These are phyloP conservation scores for Paecilomyces sp. DNA, from an alignment of 2,329 filamentous ascomycete species.

Conservation along the genomic window DNA sequence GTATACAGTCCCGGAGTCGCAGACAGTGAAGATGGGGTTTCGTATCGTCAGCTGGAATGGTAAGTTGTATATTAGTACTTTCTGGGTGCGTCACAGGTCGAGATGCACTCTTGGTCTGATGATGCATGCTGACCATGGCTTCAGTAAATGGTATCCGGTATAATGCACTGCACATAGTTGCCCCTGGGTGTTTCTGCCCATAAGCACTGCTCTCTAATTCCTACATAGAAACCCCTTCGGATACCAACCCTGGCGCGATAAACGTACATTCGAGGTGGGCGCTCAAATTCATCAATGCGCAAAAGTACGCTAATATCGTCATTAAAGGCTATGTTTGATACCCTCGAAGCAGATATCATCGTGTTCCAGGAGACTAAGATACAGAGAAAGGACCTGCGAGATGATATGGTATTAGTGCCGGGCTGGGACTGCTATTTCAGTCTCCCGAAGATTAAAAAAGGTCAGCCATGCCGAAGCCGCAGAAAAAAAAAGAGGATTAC, in stretches of 20 bases:
- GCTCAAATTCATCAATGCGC: background rate
- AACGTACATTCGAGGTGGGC: slow-evolving; percentile 59
- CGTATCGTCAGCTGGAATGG: slow-evolving; percentile 86
- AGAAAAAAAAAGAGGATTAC: background rate
- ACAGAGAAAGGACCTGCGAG: slow-evolving; percentile 79
- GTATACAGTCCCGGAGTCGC: slow-evolving; percentile 9
- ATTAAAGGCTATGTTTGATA: slow-evolving; percentile 80
- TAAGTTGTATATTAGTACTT: slow-evolving; percentile 29
- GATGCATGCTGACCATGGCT: slow-evolving; percentile 1
- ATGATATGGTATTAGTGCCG: slow-evolving; percentile 92
- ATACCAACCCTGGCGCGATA: slow-evolving; percentile 76
- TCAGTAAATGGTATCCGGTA: slow-evolving; percentile 74
- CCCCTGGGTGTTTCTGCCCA: background rate
- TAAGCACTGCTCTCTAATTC: background rate
- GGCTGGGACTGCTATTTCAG: slow-evolving; percentile 98
- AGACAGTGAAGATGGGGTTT: slow-evolving; percentile 53
- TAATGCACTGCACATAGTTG: slow-evolving; percentile 1
- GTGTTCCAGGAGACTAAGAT: slow-evolving; percentile 97
- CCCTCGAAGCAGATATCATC: slow-evolving; percentile 84
- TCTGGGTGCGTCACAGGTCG: background rate
- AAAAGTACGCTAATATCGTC: background rate
- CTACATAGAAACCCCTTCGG: slow-evolving; percentile 65
- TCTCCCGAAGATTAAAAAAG: slow-evolving; percentile 88
- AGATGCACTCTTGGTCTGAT: background rate
- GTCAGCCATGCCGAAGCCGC: slow-evolving; percentile 33